Conservation (phyloP, 768 basidiomycete genomes). For the Tylopilus balloui region DNA sequence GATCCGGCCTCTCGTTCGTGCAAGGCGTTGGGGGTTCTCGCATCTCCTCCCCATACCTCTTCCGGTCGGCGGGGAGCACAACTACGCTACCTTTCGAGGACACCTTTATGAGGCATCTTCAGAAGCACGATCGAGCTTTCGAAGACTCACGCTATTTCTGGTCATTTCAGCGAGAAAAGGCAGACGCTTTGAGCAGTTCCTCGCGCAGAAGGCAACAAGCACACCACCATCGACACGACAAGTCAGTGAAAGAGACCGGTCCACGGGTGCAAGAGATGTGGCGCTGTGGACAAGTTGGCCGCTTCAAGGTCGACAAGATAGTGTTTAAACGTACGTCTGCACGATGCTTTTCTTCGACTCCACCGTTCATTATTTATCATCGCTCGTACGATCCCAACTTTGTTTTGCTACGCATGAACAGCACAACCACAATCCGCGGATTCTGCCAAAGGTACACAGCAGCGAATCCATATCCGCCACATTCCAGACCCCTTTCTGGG, state of each 20-base stretch:
- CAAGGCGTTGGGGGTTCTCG: neutral
- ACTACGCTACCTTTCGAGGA: conserved; percentile 37
- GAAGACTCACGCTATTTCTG: conserved; percentile 44
- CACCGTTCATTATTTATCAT: neutral
- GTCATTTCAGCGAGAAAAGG: conserved; percentile 55
- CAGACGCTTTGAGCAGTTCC: conserved; percentile 29
- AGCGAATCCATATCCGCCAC: conserved; percentile 61
- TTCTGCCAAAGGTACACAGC: conserved; percentile 56
- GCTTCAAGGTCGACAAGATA: conserved; percentile 55
- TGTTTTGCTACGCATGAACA: conserved; percentile 12
- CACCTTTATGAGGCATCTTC: conserved; percentile 36
- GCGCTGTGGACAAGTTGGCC: conserved; percentile 58
- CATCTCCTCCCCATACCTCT: conserved; percentile 28
- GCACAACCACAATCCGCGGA: conserved; percentile 37
- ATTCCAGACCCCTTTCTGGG: conserved; percentile 46
- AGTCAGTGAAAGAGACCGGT: conserved; percentile 15
- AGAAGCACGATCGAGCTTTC: conserved; percentile 41
- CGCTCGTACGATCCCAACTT: neutral
- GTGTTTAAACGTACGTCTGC: conserved; percentile 33
- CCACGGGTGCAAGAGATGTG: conserved; percentile 53
- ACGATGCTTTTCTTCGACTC: conserved; percentile 15
- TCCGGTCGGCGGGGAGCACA: conserved; percentile 31
- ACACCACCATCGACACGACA: conserved; percentile 13
- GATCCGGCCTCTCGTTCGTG: conserved; percentile 21
- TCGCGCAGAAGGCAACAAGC: conserved; percentile 23